Evolutionary conservation across 768 basidiomycete species (phyloP), one percentile per base, ranked within the genome.

Genomic region (Hypholoma fasciculare): DNA sequence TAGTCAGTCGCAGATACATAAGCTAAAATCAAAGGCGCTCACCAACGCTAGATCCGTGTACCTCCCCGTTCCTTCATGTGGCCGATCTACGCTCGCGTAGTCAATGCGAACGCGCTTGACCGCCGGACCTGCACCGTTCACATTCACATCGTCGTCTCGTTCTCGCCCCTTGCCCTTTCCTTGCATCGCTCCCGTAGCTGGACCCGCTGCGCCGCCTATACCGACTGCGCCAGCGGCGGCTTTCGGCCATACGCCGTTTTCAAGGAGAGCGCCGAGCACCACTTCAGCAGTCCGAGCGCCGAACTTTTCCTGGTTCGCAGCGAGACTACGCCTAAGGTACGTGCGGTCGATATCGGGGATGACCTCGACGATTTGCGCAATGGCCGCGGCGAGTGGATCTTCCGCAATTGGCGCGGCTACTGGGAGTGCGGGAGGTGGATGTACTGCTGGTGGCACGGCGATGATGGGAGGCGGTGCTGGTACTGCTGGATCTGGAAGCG

Each of bases 131-230:
- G 63, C 65, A 12, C 62, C 52, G 37, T 44, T 65, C 16, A 73
- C 80, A 0, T 70, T 74, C 1, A 37, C 57, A 17, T 76, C 81
- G 11, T 62, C 63, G 52, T 77, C 74, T 12, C 48, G 23, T 54
- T 65, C 72, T 58, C 70, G 79, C 52, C 54, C 65, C 56, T 67
- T 69, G 50, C 68, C 61, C 51, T 60, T 67, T 30, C 44, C 43
- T 6, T 43, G 20, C 19, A 39, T 74, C 17, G 17, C 9, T n/a
- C 13, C 19, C 12, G 23, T 11, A 8, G 16, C 48, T 20, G 46
- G 19, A 11, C 20, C 27, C 20, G 27, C 23, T 12, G 5, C 23
- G 4, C 19, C 47, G 9, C 7, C 11, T 20, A 23, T 9, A 13
- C 23, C 11, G 5, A 9, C 23, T 14, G 17, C 23, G 23, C 20